phyloP scores from a whole-genome alignment of 306 rosid species.

The Acacia acuminata region DNA sequence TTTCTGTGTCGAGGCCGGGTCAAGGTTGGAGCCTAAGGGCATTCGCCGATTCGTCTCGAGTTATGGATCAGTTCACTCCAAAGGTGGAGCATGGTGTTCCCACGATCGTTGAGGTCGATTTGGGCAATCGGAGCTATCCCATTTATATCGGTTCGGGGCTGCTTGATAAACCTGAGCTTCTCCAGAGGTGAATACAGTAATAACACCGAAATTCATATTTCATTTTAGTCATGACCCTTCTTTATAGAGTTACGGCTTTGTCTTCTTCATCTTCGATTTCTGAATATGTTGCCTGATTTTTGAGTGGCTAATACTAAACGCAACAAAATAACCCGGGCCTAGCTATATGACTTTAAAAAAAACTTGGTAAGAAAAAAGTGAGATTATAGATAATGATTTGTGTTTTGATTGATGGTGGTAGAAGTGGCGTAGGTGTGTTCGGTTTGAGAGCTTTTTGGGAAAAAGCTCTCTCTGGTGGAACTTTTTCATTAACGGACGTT shows the following conservation, averaged over 20 bases:
- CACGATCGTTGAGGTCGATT: constrained; percentile 77
- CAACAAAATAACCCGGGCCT: neutral
- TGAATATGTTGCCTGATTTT: too few relatives aligned
- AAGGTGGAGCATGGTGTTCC: constrained; percentile 34
- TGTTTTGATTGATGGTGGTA: too few relatives aligned
- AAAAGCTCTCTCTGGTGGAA: too few relatives aligned
- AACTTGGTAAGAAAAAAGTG: too few relatives aligned
- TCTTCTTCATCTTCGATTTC: too few relatives aligned
- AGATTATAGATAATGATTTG: too few relatives aligned
- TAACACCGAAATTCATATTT: neutral
- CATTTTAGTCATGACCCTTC: too few relatives aligned
- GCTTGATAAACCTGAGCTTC: constrained; percentile 69
- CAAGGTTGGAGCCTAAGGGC: constrained; percentile 32
- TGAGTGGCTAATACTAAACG: neutral
- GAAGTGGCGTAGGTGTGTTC: too few relatives aligned
- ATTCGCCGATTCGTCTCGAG: constrained; percentile 59
- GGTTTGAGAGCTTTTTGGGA: too few relatives aligned
- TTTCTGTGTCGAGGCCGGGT: constrained; percentile 28
- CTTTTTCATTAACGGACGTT: too few relatives aligned
- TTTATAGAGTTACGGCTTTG: too few relatives aligned
- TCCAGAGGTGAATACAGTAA: constrained; percentile 53
- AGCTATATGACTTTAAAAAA: too few relatives aligned
- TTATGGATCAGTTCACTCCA: constrained; percentile 62
- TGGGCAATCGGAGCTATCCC: constrained; percentile 92
- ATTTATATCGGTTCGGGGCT: constrained; percentile 89